These are phyloP conservation scores for Lignosus rhinocerotis DNA, from an alignment of 1,284 basidiomycete genomes.

Conservation along the genomic window DNA sequence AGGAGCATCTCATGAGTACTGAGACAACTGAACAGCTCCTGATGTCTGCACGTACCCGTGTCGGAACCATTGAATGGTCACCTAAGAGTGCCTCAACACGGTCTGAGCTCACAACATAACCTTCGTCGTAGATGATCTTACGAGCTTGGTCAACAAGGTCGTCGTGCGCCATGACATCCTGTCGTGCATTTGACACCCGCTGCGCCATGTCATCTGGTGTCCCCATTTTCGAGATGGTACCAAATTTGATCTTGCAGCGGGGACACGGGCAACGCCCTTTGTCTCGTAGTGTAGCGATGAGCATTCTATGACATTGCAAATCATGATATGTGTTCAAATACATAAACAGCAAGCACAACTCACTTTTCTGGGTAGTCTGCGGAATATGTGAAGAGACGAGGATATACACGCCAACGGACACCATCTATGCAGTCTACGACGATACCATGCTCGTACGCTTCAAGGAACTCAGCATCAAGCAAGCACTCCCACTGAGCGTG, in stretches of 20 bases:
- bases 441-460: slow-evolving; percentile 27
- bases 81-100: slow-evolving; percentile 20
- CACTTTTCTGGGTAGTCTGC: slow-evolving; percentile 37
- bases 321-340: background rate
- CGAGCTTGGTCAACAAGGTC: slow-evolving; percentile 9
- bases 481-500: slow-evolving; percentile 25
- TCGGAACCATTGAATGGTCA: slow-evolving; percentile 10
- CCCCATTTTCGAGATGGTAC: slow-evolving; percentile 13
- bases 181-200: background rate
- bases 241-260: slow-evolving; percentile 29
- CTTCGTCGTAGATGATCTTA: slow-evolving; percentile 17
- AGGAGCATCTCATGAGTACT: background rate
- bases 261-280: slow-evolving; percentile 32
- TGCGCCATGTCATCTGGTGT: background rate
- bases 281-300: slow-evolving; percentile 20
- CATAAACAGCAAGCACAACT: background rate
- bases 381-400: slow-evolving; percentile 25
- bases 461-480: slow-evolving; percentile 25
- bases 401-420: slow-evolving; percentile 20
- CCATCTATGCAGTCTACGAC: slow-evolving; percentile 23
- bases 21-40: background rate
- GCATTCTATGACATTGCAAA: slow-evolving; percentile 15
- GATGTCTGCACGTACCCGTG: background rate
- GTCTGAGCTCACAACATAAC: slow-evolving; percentile 7
- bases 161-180: slow-evolving; percentile 1